These are phyloP conservation scores for Calonectria honghensis DNA, from an alignment of 2,329 filamentous ascomycete species.

Conservation along the genomic window DNA sequence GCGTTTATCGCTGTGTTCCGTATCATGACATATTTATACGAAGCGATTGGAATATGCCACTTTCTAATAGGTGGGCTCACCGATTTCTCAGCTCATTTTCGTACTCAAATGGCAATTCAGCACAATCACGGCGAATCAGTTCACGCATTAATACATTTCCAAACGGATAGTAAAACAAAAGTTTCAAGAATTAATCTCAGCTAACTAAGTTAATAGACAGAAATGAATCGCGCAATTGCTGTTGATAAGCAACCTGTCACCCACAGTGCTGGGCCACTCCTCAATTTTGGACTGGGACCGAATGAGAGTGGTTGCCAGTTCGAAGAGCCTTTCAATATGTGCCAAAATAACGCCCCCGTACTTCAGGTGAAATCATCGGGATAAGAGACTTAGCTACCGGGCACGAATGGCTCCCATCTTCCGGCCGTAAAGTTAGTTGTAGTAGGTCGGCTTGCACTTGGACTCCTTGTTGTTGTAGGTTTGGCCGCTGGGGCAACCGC, in stretches of 20 bases:
- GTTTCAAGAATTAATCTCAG: neutral
- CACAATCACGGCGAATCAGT: neutral
- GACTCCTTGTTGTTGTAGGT: neutral
- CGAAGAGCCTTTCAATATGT: neutral
- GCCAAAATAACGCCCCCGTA: neutral
- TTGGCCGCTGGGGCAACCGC: neutral
- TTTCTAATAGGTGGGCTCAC: no score
- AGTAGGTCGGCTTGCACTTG: neutral
- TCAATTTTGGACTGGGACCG: neutral
- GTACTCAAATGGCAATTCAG: neutral
- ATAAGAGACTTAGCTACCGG: neutral
- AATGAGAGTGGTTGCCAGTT: neutral
- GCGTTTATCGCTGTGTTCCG: no score
- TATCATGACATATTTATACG: no score
- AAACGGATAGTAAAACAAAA: neutral
- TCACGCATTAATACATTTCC: neutral
- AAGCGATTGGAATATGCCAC: no score
- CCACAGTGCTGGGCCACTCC: neutral
- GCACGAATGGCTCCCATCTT: no score
- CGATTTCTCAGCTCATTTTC: neutral
- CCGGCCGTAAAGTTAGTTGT: neutral
- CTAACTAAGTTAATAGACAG: neutral
- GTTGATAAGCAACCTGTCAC: neutral
- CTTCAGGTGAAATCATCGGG: neutral
- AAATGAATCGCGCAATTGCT: neutral